Percentiles rank a stretch among this genome's conserved stretches.
Conservation (phyloP, 768 basidiomycete genomes). For the Saitozyma sp. region DNA sequence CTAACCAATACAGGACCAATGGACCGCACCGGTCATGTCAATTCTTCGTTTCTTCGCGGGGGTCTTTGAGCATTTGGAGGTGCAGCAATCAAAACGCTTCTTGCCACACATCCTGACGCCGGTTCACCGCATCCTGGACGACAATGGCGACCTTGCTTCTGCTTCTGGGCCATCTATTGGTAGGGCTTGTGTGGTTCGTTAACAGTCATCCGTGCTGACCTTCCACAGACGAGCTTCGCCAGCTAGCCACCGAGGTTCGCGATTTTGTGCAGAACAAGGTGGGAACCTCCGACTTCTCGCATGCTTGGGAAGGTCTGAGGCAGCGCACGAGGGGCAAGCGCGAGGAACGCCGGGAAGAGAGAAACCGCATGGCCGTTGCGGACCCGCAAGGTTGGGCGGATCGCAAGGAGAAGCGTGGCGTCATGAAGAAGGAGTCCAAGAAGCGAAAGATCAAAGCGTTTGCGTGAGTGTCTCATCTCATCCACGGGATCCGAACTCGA, state of each 20-base stretch:
- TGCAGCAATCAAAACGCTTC: slow-evolving; percentile 63
- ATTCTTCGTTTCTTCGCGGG: slow-evolving; percentile 92
- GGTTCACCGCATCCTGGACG: slow-evolving; percentile 80
- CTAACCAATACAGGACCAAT: slow-evolving; percentile 62
- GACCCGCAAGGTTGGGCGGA: slow-evolving; percentile 76
- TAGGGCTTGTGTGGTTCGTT: neutral
- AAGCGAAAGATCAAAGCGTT: slow-evolving; percentile 65
- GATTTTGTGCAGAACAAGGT: slow-evolving; percentile 85
- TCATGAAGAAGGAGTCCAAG: slow-evolving; percentile 77
- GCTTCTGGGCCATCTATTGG: neutral
- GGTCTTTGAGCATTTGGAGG: slow-evolving; percentile 72
- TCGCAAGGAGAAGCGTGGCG: slow-evolving; percentile 69
- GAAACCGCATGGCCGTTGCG: slow-evolving; percentile 61
- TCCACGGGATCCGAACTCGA: no score
- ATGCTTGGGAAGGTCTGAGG: slow-evolving; percentile 75
- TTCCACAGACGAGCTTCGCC: slow-evolving; percentile 73
- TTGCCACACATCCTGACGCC: slow-evolving; percentile 83
- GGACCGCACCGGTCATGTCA: slow-evolving; percentile 77
- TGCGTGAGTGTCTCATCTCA: slow-evolving; percentile 29
- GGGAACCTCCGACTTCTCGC: slow-evolving; percentile 79
- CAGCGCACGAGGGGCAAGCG: slow-evolving; percentile 67
- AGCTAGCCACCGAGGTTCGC: slow-evolving; percentile 75
- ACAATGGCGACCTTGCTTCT: slow-evolving; percentile 56
- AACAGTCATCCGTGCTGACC: neutral
- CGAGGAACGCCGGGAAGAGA: slow-evolving; percentile 68